Evolutionary conservation across 441 rosid genomes (phyloP).

Genomic region (Populus hybrid): DNA sequence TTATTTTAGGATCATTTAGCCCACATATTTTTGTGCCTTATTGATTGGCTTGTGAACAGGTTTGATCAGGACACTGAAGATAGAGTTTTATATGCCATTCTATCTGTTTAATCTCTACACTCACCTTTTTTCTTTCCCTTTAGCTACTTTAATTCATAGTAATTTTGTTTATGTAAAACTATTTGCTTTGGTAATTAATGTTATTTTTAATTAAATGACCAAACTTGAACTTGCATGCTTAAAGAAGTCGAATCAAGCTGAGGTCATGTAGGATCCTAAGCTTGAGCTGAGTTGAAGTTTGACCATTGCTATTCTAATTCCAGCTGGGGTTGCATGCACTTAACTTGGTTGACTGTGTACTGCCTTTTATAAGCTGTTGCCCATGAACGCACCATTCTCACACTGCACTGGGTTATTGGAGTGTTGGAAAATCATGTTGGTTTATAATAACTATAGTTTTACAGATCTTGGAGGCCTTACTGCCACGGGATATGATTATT

Average conservation of each 20-base stretch:
- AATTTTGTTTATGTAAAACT: not conserved
- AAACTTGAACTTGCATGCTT: not conserved
- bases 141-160: too few species aligned
- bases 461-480: conserved; percentile 80
- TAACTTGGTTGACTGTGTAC: not conserved
- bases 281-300: not conserved
- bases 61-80: not conserved
- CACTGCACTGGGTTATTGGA: not conserved
- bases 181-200: not conserved
- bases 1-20: not conserved
- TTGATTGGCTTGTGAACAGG: not conserved
- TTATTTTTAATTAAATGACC: not conserved
- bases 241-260: not conserved
- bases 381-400: not conserved
- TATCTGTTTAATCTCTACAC: not conserved
- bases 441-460: conserved; percentile 17
- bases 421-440: conserved; percentile 5
- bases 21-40: not conserved
- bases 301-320: not conserved
- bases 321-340: not conserved
- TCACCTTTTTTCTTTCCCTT: too few species aligned
- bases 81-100: not conserved
- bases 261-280: not conserved
- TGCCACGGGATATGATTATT: conserved; percentile 63
- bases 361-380: not conserved